Evolutionary conservation across 352 stramenopile genomes (phyloP).

Genomic region (Phytophthora sp.): DNA sequence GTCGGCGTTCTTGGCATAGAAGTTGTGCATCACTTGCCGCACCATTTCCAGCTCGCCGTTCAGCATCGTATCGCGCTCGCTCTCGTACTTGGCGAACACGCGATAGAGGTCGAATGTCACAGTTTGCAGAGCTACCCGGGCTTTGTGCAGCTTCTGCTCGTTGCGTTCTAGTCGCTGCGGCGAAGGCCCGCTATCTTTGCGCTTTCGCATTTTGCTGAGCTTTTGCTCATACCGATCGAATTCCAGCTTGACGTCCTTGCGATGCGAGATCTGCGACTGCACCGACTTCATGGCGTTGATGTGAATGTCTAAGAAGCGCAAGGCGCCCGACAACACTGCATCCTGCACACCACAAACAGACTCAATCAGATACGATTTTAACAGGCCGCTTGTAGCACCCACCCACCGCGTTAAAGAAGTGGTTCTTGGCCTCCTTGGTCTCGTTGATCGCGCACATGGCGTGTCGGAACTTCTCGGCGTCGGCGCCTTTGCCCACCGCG

Average conservation of each 20-base stretch:
- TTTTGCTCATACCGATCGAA: constrained; percentile 76
- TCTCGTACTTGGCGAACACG: constrained; percentile 82
- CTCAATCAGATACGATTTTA: not conserved
- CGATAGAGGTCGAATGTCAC: constrained; percentile 75
- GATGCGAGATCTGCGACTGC: constrained; percentile 71
- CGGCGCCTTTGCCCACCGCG: constrained; percentile 58
- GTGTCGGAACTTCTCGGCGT: constrained; percentile 76
- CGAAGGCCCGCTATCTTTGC: constrained; percentile 6
- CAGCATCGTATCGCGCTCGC: constrained; percentile 75
- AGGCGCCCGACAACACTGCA: constrained; percentile 57
- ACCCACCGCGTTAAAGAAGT: constrained; percentile 73
- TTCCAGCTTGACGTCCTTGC: constrained; percentile 73
- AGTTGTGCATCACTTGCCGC: constrained; percentile 80
- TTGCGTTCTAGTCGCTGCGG: constrained; percentile 58
- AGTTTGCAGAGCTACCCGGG: constrained; percentile 48
- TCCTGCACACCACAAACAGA: constrained; percentile 39
- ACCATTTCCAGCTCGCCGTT: constrained; percentile 84
- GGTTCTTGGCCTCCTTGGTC: constrained; percentile 76
- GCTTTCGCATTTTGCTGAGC: constrained; percentile 39
- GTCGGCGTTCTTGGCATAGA: constrained; percentile 77
- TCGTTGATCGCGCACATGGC: constrained; percentile 81
- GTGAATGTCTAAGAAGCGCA: constrained; percentile 77
- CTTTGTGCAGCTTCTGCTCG: constrained; percentile 55
- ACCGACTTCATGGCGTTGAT: constrained; percentile 81
- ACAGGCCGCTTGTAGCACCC: no score